Evolutionary conservation across 257 asterid species (phyloP).

Genomic region (Solanum verrucosum): DNA sequence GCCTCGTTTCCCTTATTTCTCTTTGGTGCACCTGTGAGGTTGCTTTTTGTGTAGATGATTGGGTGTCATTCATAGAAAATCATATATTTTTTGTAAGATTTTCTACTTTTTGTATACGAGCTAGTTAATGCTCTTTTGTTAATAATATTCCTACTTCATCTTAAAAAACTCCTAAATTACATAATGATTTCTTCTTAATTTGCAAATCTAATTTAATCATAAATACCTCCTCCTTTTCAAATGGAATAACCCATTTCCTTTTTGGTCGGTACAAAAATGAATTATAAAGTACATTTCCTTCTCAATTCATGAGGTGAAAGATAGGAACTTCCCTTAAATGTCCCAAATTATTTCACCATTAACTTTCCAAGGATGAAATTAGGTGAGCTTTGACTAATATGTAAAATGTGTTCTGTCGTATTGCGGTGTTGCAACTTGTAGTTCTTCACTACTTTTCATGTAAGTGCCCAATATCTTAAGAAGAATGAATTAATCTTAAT

Average conservation of each 20-base stretch:
- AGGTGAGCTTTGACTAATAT: background rate
- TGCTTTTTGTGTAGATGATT: background rate
- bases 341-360: background rate
- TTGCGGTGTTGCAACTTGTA: background rate
- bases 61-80: background rate
- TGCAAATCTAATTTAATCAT: background rate
- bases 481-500: background rate
- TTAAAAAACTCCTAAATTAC: background rate
- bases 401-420: background rate
- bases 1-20: background rate
- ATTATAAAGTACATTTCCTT: background rate
- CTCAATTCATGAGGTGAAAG: background rate
- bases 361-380: background rate
- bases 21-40: background rate
- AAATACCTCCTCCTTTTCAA: background rate
- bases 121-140: background rate
- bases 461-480: background rate
- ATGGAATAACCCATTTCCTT: background rate
- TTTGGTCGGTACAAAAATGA: background rate
- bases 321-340: background rate
- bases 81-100: background rate
- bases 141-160: background rate
- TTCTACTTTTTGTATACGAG: background rate
- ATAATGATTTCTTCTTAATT: background rate
- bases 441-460: background rate